Conservation (phyloP, 805 yeast species). For the Wickerhamiella shivajii region DNA sequence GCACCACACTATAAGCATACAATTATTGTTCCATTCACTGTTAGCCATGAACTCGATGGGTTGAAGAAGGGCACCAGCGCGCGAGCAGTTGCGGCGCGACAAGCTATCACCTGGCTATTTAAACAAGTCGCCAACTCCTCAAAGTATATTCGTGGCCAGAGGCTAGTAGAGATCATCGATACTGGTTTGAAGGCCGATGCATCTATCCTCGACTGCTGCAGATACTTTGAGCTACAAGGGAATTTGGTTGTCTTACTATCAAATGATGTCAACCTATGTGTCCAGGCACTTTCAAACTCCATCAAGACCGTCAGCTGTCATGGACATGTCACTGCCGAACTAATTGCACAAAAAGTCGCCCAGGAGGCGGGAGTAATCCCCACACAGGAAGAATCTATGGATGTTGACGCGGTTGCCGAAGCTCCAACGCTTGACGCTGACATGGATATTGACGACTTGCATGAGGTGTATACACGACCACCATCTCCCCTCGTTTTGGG, state of each 20-base stretch:
- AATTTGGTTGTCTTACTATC: constrained; percentile 44
- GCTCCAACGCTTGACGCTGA: background rate
- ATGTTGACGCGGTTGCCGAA: constrained; percentile 6
- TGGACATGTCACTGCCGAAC: constrained; percentile 32
- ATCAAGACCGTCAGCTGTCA: constrained; percentile 38
- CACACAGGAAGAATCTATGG: constrained; percentile 8
- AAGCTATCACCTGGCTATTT: constrained; percentile 71
- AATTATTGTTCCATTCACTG: constrained; percentile 57
- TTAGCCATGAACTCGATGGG: constrained; percentile 69
- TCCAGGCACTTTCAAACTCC: constrained; percentile 56
- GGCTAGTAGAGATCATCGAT: constrained; percentile 38
- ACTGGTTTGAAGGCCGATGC: constrained; percentile 46
- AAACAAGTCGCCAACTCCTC: constrained; percentile 37
- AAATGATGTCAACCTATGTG: constrained; percentile 72
- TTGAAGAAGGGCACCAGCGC: constrained; percentile 35
- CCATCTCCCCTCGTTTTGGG: background rate
- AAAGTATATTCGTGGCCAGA: constrained; percentile 50
- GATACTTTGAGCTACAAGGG: constrained; percentile 35
- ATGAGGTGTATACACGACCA: background rate
- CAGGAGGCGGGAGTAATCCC: constrained; percentile 23
- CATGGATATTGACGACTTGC: background rate
- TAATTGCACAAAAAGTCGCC: constrained; percentile 31
- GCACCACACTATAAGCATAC: constrained; percentile 31
- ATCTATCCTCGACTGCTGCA: constrained; percentile 72
- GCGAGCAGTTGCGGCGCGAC: constrained; percentile 33